These are phyloP conservation scores for Cercophora newfieldiana DNA, from an alignment of 495 filamentous ascomycete genomes.

Conservation along the genomic window DNA sequence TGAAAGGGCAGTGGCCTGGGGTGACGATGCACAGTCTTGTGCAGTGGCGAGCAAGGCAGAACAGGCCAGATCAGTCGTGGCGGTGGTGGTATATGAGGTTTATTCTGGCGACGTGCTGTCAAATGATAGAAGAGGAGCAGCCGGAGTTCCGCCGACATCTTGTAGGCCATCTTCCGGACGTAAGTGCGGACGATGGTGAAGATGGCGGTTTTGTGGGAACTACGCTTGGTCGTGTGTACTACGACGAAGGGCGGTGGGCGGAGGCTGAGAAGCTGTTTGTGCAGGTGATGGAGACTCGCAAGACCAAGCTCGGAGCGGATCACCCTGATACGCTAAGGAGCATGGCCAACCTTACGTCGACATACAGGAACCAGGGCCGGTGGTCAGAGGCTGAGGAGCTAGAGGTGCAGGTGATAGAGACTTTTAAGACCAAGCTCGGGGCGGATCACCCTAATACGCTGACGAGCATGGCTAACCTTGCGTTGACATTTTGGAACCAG, in stretches of 20 bases:
- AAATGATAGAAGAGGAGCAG: conserved; percentile 15
- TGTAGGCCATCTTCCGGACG: conserved; percentile 23
- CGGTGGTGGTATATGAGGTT: conserved; percentile 15
- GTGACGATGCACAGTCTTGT: conserved; percentile 19
- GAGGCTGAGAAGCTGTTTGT: too few species aligned
- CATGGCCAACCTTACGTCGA: too few species aligned
- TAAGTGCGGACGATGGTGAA: not conserved
- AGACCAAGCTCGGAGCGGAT: too few species aligned
- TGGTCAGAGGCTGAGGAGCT: too few species aligned
- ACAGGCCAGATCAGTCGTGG: conserved; percentile 15
- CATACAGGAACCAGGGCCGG: too few species aligned
- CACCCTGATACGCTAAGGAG: too few species aligned
- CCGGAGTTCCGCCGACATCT: conserved; percentile 30
- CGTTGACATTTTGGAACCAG: too few species aligned
- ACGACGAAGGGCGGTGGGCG: conserved; percentile 1
- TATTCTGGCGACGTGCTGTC: conserved; percentile 18
- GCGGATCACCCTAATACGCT: too few species aligned
- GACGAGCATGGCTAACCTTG: too few species aligned
- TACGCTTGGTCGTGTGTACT: conserved; percentile 19
- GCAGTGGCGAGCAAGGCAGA: conserved; percentile 25
- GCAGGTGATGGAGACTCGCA: conserved; percentile 20
- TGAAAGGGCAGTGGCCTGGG: conserved; percentile 25
- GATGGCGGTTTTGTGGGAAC: not conserved
- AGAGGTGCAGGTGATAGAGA: too few species aligned
- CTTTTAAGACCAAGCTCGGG: too few species aligned